phyloP scores from a whole-genome alignment of 768 basidiomycete species.

The Suillus occidentalis region DNA sequence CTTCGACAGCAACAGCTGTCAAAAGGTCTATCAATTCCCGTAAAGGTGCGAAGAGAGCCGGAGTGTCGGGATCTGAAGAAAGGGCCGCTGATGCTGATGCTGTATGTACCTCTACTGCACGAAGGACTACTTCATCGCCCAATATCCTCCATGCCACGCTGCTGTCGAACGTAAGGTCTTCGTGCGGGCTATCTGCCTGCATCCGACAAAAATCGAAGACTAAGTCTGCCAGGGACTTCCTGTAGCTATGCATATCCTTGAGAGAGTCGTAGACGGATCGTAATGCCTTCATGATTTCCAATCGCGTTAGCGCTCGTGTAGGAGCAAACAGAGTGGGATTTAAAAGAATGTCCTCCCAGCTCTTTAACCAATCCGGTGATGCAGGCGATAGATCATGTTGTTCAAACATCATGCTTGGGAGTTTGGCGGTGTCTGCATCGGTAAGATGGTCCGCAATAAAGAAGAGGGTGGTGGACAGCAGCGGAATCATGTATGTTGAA shows the following conservation, averaged over 20 bases:
- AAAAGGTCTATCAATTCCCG: conserved; percentile 42
- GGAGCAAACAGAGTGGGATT: conserved; percentile 45
- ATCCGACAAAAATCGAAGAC: conserved; percentile 52
- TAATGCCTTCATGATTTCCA: conserved; percentile 57
- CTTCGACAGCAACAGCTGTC: conserved; percentile 37
- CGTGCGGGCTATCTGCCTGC: conserved; percentile 27
- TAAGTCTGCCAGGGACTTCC: conserved; percentile 52
- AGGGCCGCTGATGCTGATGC: conserved; percentile 6
- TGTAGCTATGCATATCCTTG: conserved; percentile 67
- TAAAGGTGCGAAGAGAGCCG: conserved; percentile 17
- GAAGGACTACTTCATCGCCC: conserved; percentile 66
- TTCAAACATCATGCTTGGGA: conserved; percentile 62
- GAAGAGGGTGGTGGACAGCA: conserved; percentile 63
- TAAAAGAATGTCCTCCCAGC: conserved; percentile 61
- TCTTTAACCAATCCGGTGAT: conserved; percentile 66
- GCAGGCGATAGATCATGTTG: conserved; percentile 72
- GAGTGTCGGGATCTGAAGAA: conserved; percentile 15
- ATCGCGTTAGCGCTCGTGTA: conserved; percentile 50
- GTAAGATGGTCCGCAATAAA: conserved; percentile 67
- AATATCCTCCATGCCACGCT: conserved; percentile 55
- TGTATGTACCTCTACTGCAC: conserved; percentile 42
- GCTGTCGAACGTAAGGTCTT: conserved; percentile 24
- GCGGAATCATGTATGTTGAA: conserved; percentile 54
- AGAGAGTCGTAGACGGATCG: conserved; percentile 62
- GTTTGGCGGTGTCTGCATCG: conserved; percentile 63